Evolutionary conservation across 2,329 filamentous ascomycete genomes (phyloP).

Genomic region (Hypoxylon sp.): DNA sequence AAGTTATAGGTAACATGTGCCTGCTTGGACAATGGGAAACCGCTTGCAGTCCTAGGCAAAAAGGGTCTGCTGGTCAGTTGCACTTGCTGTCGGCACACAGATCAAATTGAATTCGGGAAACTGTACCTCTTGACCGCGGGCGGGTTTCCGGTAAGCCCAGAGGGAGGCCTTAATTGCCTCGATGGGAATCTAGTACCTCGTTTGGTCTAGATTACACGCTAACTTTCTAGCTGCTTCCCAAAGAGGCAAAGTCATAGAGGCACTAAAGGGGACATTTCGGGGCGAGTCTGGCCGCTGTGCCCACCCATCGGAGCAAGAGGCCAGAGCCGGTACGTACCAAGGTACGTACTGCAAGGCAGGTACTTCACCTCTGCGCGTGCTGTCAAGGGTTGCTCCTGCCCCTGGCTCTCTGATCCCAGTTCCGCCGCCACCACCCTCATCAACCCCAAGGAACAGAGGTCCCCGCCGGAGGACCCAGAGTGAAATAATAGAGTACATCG

Average conservation of each 20-base stretch:
- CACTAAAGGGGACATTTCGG: slow-evolving; percentile 44
- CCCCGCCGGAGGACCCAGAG: slow-evolving; percentile 32
- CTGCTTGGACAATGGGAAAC: slow-evolving; percentile 39
- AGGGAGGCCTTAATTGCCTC: slow-evolving; percentile 46
- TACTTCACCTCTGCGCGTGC: slow-evolving; percentile 44
- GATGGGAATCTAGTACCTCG: slow-evolving; percentile 45
- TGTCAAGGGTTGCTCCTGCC: slow-evolving; percentile 44
- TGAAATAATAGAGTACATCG: slow-evolving; percentile 24
- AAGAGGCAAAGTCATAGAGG: slow-evolving; percentile 28
- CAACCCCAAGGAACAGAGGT: slow-evolving; percentile 22
- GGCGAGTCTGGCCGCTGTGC: slow-evolving; percentile 38
- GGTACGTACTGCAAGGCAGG: slow-evolving; percentile 26
- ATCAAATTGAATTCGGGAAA: slow-evolving; percentile 41
- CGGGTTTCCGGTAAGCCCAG: slow-evolving; percentile 40
- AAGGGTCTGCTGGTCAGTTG: slow-evolving; percentile 42
- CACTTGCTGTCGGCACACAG: slow-evolving; percentile 23
- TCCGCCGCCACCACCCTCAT: slow-evolving; percentile 45
- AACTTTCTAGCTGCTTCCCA: slow-evolving; percentile 26
- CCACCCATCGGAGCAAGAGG: slow-evolving; percentile 40
- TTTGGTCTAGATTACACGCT: slow-evolving; percentile 40
- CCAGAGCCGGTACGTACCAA: slow-evolving; percentile 33
- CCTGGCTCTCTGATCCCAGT: slow-evolving; percentile 47
- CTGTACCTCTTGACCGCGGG: slow-evolving; percentile 48
- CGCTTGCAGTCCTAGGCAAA: slow-evolving; percentile 42
- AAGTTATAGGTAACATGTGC: slow-evolving; percentile 40